Evolutionary conservation across 495 filamentous ascomycete genomes (phyloP).

Genomic region (Penicillium waksmanii): DNA sequence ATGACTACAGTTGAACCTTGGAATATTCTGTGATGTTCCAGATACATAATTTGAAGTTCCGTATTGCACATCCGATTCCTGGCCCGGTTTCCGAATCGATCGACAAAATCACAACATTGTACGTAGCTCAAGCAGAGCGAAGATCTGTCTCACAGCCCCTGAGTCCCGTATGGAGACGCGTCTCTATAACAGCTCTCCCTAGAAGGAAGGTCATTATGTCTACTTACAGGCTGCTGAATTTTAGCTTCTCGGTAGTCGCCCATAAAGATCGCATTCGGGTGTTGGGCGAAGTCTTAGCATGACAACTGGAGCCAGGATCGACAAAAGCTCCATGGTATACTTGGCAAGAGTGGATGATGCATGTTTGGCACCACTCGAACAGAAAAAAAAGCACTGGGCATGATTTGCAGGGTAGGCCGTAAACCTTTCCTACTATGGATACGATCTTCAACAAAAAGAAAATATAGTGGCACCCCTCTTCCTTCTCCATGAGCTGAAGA

Average conservation of each 20-base stretch:
- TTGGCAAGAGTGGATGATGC: conserved; percentile 1
- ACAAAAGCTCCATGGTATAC: conserved; percentile 9
- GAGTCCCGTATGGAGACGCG: conserved; percentile 8
- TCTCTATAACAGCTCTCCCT: not conserved
- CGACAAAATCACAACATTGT: conserved; percentile 3
- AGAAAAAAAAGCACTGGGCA: conserved; percentile 8
- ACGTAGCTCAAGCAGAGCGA: not conserved
- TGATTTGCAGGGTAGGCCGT: conserved; percentile 12
- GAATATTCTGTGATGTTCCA: not conserved
- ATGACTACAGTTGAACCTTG: too few relatives aligned
- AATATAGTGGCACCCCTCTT: conserved; percentile 5
- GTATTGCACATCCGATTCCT: not conserved
- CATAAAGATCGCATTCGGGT: not conserved
- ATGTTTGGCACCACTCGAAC: conserved; percentile 2
- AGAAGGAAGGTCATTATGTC: conserved; percentile 24
- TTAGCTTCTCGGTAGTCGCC: conserved; percentile 13
- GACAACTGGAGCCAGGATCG: conserved; percentile 13
- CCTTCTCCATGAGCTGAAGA: not conserved
- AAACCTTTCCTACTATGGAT: conserved; percentile 11
- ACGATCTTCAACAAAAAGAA: conserved; percentile 13
- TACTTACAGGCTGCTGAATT: conserved; percentile 9
- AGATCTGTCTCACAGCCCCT: conserved; percentile 30
- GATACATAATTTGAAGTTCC: not conserved
- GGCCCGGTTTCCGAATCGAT: conserved; percentile 12
- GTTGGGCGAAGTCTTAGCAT: conserved; percentile 13